Conservation (phyloP, 345 rosid species). For the Arabidopsis arenosa region DNA sequence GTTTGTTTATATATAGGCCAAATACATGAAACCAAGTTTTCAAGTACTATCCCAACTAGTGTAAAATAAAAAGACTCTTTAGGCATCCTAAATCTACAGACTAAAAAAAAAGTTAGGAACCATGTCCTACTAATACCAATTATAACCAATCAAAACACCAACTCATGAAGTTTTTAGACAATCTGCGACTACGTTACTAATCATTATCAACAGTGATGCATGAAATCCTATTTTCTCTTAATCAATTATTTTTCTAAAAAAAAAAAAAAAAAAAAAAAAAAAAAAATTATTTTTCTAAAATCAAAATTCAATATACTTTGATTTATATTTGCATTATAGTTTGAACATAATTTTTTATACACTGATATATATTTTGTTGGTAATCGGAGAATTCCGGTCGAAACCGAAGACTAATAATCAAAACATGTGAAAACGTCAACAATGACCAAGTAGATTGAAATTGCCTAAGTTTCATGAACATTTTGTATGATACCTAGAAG, state of each 20-base stretch:
- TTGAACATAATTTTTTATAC: background rate
- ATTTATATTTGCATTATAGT: too few species aligned
- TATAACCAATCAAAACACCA: conserved; percentile 8
- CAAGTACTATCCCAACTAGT: conserved; percentile 19
- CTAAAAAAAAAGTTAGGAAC: conserved; percentile 14
- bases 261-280: too few species aligned
- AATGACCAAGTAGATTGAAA: background rate
- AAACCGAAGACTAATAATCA: too few species aligned
- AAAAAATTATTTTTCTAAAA: too few species aligned
- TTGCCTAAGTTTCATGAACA: background rate
- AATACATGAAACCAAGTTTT: conserved; percentile 38
- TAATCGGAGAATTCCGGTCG: too few species aligned
- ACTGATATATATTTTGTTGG: too few species aligned
- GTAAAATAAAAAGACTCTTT: conserved; percentile 23
- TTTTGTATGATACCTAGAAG: background rate
- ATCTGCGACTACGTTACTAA: background rate
- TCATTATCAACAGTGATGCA: background rate
- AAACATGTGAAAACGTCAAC: too few species aligned
- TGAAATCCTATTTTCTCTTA: background rate
- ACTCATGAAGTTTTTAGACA: background rate
- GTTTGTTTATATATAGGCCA: conserved; percentile 43
- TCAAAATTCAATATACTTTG: too few species aligned
- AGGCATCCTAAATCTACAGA: conserved; percentile 6
- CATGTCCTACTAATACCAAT: conserved; percentile 17
- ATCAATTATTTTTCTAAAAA: background rate